Evolutionary conservation across 371 early-diverging fungal genomes (phyloP).

Genomic region (Actinomortierella ambigua): DNA sequence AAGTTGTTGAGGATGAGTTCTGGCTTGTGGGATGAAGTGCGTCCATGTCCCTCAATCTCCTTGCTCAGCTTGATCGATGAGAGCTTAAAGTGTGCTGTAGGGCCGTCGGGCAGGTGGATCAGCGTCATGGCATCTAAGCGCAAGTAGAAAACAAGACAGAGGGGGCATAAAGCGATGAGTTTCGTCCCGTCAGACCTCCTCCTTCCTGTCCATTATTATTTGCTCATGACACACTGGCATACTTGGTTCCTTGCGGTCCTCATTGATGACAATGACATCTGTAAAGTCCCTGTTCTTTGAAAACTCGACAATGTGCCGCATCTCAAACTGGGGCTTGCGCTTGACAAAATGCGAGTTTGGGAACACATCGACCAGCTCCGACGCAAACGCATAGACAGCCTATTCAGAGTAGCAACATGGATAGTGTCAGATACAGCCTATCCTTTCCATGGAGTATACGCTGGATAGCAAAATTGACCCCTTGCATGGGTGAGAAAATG

Average conservation of each 20-base stretch:
- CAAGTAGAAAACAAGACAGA: too few relatives aligned
- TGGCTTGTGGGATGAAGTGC: conserved; percentile 86
- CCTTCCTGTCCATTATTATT: not conserved
- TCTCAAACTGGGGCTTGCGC: conserved; percentile 84
- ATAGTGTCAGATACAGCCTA: not conserved
- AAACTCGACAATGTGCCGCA: conserved; percentile 90
- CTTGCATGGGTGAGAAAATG: too few relatives aligned
- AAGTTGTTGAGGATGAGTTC: conserved; percentile 99
- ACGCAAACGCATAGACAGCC: conserved; percentile 80
- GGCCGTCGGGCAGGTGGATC: conserved; percentile 96
- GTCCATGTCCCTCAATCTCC: conserved; percentile 85
- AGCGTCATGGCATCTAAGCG: conserved; percentile 89
- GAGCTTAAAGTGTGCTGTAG: conserved; percentile 96
- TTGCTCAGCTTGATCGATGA: conserved; percentile 78
- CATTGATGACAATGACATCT: conserved; percentile 90
- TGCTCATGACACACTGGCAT: conserved; percentile 37
- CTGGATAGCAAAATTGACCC: not conserved
- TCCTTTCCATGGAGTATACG: not conserved
- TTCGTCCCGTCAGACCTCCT: too few relatives aligned
- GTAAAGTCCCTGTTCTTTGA: conserved; percentile 90
- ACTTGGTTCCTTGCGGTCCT: conserved; percentile 91
- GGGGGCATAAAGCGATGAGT: too few relatives aligned
- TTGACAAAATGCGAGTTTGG: conserved; percentile 92
- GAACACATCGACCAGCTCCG: conserved; percentile 89
- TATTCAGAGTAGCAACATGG: conserved; percentile 10